These are phyloP conservation scores for Halophytophthora batemanensis DNA, from an alignment of 352 stramenopile genomes.

Conservation along the genomic window DNA sequence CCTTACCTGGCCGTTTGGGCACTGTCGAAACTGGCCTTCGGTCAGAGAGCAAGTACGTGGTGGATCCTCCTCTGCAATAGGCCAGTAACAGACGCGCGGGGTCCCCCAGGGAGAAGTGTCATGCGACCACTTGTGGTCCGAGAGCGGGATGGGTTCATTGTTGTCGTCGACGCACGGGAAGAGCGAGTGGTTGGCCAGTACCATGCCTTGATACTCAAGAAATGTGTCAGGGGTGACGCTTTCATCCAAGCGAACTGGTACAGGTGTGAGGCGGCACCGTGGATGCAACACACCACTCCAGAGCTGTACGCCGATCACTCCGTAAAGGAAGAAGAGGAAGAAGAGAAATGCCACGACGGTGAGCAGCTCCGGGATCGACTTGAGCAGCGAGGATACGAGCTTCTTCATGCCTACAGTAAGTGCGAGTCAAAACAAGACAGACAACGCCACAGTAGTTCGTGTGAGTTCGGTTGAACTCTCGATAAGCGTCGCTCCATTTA, in stretches of 20 bases:
- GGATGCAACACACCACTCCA: constrained; percentile 68
- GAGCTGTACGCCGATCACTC: constrained; percentile 79
- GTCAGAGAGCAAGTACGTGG: constrained; percentile 56
- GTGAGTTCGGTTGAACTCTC: no score
- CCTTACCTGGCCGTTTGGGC: constrained; percentile 32
- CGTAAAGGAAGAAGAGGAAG: constrained; percentile 87
- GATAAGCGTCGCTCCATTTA: no score
- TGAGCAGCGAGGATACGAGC: constrained; percentile 71
- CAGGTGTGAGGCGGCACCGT: constrained; percentile 68
- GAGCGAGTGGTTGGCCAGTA: constrained; percentile 32
- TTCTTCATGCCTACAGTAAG: constrained; percentile 61
- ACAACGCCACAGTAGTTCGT: no score
- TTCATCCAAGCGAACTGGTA: constrained; percentile 48
- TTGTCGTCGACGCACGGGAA: constrained; percentile 34
- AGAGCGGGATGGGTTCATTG: constrained; percentile 33
- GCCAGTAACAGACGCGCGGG: constrained; percentile 86
- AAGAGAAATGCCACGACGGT: constrained; percentile 77
- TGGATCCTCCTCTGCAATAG: constrained; percentile 67
- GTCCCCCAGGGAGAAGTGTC: constrained; percentile 49
- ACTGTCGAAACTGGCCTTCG: constrained; percentile 32
- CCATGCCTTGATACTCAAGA: constrained; percentile 24
- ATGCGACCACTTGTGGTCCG: constrained; percentile 35
- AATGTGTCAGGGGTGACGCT: constrained; percentile 28
- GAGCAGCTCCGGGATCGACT: constrained; percentile 71
- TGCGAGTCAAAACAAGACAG: neutral